These are phyloP conservation scores for Picochlorum costavermella DNA, from an alignment of 139 green algal genomes.

Conservation along the genomic window DNA sequence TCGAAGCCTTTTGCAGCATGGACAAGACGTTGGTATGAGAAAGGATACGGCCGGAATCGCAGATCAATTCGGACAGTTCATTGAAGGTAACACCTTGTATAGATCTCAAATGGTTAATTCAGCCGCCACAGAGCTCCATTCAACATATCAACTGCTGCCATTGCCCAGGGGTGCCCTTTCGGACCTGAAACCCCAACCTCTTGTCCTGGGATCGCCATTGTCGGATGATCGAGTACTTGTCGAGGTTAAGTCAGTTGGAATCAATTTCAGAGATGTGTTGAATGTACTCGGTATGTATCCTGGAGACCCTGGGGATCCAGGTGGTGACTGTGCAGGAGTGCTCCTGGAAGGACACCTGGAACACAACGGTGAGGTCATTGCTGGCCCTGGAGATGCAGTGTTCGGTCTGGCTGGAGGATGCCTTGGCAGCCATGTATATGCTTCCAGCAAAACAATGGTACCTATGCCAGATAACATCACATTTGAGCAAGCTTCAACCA, in stretches of 20 bases:
- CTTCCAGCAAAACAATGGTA: conserved; percentile 49
- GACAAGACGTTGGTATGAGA: not conserved
- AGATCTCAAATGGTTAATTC: conserved; percentile 11
- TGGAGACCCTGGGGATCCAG: conserved; percentile 39
- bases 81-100: not conserved
- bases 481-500: conserved; percentile 60
- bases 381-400: conserved; percentile 46
- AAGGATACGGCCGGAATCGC: not conserved
- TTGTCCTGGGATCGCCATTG: conserved; percentile 7
- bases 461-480: conserved; percentile 45
- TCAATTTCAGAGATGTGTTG: conserved; percentile 61
- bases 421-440: conserved; percentile 61
- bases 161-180: conserved; percentile 43
- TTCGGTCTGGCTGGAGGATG: conserved; percentile 69
- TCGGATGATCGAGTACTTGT: conserved; percentile 21
- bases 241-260: conserved; percentile 38
- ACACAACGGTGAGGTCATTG: conserved; percentile 9
- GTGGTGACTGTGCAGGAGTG: conserved; percentile 50
- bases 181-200: conserved; percentile 38
- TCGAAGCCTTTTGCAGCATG: not conserved
- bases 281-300: conserved; percentile 64
- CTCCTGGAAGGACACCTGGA: conserved; percentile 18
- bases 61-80: conserved; percentile 2
- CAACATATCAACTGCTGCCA: conserved; percentile 22
- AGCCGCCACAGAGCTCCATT: conserved; percentile 11